phyloP scores from a whole-genome alignment of 352 stramenopile genomes.

The Aphanomyces astaci region DNA sequence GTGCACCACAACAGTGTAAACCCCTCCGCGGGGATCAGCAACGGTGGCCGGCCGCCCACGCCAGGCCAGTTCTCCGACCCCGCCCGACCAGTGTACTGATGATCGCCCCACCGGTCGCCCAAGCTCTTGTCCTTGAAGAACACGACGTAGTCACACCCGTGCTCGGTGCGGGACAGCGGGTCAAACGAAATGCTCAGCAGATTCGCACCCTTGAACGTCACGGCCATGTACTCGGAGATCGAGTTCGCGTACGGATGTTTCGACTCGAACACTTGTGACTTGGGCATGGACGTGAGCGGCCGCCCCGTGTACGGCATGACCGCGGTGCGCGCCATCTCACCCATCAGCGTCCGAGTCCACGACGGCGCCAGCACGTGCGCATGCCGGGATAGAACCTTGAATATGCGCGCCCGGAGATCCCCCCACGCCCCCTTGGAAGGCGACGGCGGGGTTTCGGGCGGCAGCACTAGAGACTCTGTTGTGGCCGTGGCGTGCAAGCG shows the following conservation, averaged over 20 bases:
- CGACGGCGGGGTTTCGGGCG: constrained; percentile 47
- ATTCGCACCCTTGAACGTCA: constrained; percentile 65
- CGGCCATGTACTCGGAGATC: constrained; percentile 70
- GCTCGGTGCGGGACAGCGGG: constrained; percentile 49
- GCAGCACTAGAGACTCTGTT: constrained; percentile 40
- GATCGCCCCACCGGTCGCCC: constrained; percentile 49
- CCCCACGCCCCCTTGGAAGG: constrained; percentile 35
- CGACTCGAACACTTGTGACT: constrained; percentile 72
- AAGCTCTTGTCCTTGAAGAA: constrained; percentile 72
- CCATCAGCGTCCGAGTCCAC: constrained; percentile 28
- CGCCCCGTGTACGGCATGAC: constrained; percentile 39
- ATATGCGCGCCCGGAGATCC: constrained; percentile 48
- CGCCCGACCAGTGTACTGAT: constrained; percentile 59
- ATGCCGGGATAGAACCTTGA: constrained; percentile 40
- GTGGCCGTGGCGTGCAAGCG: constrained; percentile 65
- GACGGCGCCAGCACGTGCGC: constrained; percentile 16
- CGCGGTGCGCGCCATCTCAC: constrained; percentile 36
- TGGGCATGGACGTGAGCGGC: constrained; percentile 42
- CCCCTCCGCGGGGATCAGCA: constrained; percentile 66
- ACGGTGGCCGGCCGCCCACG: constrained; percentile 37
- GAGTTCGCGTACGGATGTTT: constrained; percentile 82
- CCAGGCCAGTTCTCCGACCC: constrained; percentile 78
- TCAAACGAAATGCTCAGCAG: constrained; percentile 70
- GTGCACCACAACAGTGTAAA: constrained; percentile 82
- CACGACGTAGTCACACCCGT: constrained; percentile 67